A percentile compares a stretch with the other conserved stretches of the same genome.
phyloP scores from a whole-genome alignment of 441 rosid genomes.

The Cnidoscolus chayamansa region DNA sequence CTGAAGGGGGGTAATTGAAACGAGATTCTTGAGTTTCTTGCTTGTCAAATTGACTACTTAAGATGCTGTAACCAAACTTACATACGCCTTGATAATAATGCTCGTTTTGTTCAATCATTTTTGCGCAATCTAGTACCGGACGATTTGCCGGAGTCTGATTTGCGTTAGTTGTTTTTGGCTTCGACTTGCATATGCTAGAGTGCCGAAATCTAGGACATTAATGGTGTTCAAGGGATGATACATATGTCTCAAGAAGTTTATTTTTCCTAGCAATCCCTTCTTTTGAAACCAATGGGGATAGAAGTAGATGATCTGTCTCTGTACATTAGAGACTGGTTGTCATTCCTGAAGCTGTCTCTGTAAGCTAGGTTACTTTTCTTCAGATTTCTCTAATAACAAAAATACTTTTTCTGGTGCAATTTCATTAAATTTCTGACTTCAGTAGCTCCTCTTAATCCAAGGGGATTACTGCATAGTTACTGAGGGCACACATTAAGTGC shows the following conservation, averaged over 20 bases:
- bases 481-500: too few species aligned
- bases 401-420: not conserved
- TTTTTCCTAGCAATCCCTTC: not conserved
- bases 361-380: not conserved
- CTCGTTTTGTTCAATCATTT: not conserved
- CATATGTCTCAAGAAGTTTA: not conserved
- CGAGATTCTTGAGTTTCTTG: not conserved
- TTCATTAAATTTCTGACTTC: not conserved
- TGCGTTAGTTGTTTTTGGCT: not conserved
- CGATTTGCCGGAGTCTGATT: slow-evolving; percentile 2
- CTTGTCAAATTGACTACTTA: not conserved
- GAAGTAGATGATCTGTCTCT: not conserved
- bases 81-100: not conserved
- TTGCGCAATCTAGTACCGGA: not conserved
- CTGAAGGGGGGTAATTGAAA: not conserved
- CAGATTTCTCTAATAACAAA: not conserved
- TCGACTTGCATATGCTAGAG: not conserved
- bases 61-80: not conserved
- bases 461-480: too few species aligned
- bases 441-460: too few species aligned
- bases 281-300: not conserved
- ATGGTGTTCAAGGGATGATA: not conserved
- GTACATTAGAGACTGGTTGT: too few species aligned
- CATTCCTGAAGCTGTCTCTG: too few species aligned
- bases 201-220: not conserved